These are phyloP conservation scores for Vigna hirtella DNA, from an alignment of 306 rosid species.

Conservation along the genomic window DNA sequence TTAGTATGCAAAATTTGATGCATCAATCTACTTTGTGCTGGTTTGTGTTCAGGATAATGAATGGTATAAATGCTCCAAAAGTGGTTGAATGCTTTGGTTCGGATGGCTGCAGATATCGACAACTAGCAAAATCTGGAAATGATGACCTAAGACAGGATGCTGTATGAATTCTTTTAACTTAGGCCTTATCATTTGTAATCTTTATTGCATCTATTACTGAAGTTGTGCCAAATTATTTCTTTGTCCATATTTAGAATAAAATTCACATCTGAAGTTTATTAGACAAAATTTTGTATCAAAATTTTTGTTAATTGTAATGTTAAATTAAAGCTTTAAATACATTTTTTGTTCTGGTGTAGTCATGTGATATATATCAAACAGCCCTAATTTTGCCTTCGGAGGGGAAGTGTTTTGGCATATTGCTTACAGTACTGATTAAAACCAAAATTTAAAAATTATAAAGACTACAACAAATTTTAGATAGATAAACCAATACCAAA, in stretches of 20 bases:
- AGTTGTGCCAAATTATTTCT: constrained; percentile 20
- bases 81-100: constrained; percentile 95
- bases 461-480: neutral
- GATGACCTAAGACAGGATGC: constrained; percentile 98
- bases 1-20: constrained; percentile 27
- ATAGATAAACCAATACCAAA: neutral
- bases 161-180: constrained; percentile 56
- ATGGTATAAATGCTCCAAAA: constrained; percentile 95
- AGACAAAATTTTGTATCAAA: neutral
- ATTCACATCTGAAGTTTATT: constrained; percentile 17
- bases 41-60: constrained; percentile 77
- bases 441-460: neutral
- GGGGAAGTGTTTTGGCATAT: neutral
- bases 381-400: neutral
- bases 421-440: neutral
- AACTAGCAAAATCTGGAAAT: constrained; percentile 98
- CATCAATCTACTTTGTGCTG: constrained; percentile 38
- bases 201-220: neutral
- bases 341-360: neutral
- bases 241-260: constrained; percentile 6
- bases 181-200: constrained; percentile 28
- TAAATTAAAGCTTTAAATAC: constrained; percentile 13
- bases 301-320: constrained; percentile 14
- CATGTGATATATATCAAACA: neutral
- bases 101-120: constrained; percentile 81